Conservation (phyloP, 2,329 filamentous ascomycete genomes). For the Hymenoscyphus fraxineus region DNA sequence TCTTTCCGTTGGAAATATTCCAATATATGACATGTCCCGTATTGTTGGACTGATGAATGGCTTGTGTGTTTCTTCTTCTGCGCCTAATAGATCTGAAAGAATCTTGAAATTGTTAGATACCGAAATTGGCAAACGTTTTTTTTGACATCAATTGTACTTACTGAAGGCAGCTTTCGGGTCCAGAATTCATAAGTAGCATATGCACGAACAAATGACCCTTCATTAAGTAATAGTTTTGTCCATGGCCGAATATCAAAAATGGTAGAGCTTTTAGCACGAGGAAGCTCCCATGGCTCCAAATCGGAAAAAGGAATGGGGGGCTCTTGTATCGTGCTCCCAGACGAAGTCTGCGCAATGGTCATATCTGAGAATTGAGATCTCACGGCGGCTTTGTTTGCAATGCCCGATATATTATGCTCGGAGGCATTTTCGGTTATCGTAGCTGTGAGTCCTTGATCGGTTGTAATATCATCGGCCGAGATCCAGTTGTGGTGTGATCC, state of each 20-base stretch:
- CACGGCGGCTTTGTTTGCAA: not conserved
- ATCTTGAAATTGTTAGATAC: slow-evolving; percentile 42
- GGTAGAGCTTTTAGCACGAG: slow-evolving; percentile 8
- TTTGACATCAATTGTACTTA: not conserved
- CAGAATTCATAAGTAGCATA: slow-evolving; percentile 68
- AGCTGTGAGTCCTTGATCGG: slow-evolving; percentile 1
- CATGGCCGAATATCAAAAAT: slow-evolving; percentile 45
- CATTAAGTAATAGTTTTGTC: slow-evolving; percentile 65
- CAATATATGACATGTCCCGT: slow-evolving; percentile 54
- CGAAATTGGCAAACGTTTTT: not conserved
- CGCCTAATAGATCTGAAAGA: slow-evolving; percentile 48
- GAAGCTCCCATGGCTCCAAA: slow-evolving; percentile 1
- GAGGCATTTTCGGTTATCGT: slow-evolving; percentile 5
- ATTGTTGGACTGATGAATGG: slow-evolving; percentile 42
- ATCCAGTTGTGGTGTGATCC: not conserved
- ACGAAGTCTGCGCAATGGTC: not conserved
- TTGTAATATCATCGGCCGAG: not conserved
- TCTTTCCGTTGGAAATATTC: slow-evolving; percentile 62
- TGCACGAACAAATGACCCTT: slow-evolving; percentile 68
- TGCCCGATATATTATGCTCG: not conserved
- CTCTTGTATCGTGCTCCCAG: not conserved
- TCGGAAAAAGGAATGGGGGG: not conserved
- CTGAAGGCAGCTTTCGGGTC: slow-evolving; percentile 49
- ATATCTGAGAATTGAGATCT: not conserved
- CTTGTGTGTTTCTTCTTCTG: slow-evolving; percentile 38